phyloP scores from a whole-genome alignment of 2,329 filamentous ascomycete species.

The Mollisiaceae sp. region DNA sequence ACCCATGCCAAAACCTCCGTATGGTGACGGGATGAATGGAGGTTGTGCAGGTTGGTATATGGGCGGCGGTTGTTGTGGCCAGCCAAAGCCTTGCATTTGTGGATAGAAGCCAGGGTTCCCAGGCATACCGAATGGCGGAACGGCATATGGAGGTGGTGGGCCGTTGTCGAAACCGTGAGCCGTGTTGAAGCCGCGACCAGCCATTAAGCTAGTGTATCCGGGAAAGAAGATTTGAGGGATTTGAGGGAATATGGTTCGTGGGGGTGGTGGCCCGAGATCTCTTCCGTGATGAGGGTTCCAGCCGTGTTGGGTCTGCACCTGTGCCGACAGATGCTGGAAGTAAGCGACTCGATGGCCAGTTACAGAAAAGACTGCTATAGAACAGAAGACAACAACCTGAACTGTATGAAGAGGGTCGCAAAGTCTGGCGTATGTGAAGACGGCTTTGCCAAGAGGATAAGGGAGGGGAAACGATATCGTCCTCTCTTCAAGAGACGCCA shows the following conservation, averaged over 20 bases:
- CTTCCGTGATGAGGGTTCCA: constrained; percentile 32
- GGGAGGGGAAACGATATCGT: constrained; percentile 20
- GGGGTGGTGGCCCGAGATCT: constrained; percentile 32
- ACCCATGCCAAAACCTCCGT: constrained; percentile 2
- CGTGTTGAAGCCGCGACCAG: constrained; percentile 35
- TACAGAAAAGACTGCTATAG: constrained; percentile 29
- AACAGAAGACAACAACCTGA: constrained; percentile 26
- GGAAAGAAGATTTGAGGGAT: not conserved
- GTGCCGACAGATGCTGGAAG: constrained; percentile 26
- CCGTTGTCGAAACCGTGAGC: constrained; percentile 37
- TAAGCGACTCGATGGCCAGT: constrained; percentile 25
- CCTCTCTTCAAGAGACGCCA: constrained; percentile 30
- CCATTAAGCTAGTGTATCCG: constrained; percentile 16
- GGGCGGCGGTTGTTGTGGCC: not conserved
- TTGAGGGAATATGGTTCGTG: constrained; percentile 11
- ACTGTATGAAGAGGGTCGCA: constrained; percentile 23
- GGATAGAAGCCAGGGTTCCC: constrained; percentile 5
- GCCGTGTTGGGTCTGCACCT: constrained; percentile 21
- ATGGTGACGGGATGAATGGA: constrained; percentile 8
- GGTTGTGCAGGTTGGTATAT: constrained; percentile 1
- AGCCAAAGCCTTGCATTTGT: constrained; percentile 2
- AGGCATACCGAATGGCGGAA: constrained; percentile 8
- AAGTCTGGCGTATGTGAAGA: constrained; percentile 28
- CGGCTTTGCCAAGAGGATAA: constrained; percentile 25
- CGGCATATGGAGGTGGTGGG: constrained; percentile 27